Evolutionary conservation across 176 grass and related monocot genomes (phyloP).

Genomic region (Rhynchospora pubera): DNA sequence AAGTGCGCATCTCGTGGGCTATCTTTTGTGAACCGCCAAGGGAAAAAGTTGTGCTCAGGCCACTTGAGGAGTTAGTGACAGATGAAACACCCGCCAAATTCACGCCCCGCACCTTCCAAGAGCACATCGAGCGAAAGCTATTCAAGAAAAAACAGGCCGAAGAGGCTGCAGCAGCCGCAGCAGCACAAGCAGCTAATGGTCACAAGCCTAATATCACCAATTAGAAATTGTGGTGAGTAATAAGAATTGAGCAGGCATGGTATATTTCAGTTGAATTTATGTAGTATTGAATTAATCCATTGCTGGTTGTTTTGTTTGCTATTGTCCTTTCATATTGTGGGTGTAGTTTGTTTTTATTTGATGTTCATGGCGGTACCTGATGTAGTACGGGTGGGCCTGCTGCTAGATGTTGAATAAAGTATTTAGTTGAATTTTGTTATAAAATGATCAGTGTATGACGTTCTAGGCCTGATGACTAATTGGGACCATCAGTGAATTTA

Average conservation of each 20-base stretch:
- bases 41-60: constrained; percentile 43
- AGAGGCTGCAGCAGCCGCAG: neutral
- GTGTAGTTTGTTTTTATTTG: neutral
- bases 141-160: constrained; percentile 49
- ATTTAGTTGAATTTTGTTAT: neutral
- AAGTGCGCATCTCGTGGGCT: constrained; percentile 80
- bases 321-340: neutral
- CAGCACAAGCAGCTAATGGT: neutral
- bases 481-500: too few species aligned
- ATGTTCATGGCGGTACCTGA: neutral
- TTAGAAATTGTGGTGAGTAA: neutral
- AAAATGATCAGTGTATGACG: neutral
- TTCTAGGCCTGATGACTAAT: neutral
- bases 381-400: too few species aligned
- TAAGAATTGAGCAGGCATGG: neutral
- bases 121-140: constrained; percentile 73
- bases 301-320: neutral
- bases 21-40: constrained; percentile 87
- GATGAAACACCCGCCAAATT: constrained; percentile 26
- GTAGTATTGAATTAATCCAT: too few species aligned
- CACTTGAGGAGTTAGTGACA: constrained; percentile 45
- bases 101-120: constrained; percentile 60
- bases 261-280: neutral
- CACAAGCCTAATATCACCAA: neutral
- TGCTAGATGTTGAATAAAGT: neutral